Evolutionary conservation across 148 eudicot species (phyloP), one percentile per base, ranked within the genome.

Genomic region (Camellia japonica): DNA sequence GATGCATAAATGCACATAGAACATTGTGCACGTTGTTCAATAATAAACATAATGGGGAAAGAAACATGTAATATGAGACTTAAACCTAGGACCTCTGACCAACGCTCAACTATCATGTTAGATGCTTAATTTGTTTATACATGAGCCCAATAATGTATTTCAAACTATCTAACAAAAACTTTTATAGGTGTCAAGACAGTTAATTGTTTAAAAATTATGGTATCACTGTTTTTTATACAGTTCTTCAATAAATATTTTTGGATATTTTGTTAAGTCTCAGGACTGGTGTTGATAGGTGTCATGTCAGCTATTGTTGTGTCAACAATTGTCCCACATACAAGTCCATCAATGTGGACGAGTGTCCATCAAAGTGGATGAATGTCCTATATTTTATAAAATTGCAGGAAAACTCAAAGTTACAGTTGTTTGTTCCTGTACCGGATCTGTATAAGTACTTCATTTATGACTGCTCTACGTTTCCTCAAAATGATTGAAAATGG

Each of bases 261-360:
- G 1, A 58, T 1, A 19, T 5, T 74, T 74, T 55, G 6, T 13
- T 7, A 38, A 74, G 20, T 56, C 47, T 74, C 10, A 14, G 46
- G 54, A 69, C 11, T 72, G 75, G 61, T 74, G 77, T 42, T 56
- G 60, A 23, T 23, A 13, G 64, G 64, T 56, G 49, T 58, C 49
- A 38, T 74, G 20, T 58, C 49, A 42, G 19, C 60, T 23, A 30
- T 23, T 62, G 69, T 13, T 30, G 38, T 30, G 38, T 30, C 49
- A 42, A 44, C 60, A 54, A 30, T 23, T 62, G 69, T 13, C 79
- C 38, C 13, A 3, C 4, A 3, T 62, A 46, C 59, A 44, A 12
- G n/a, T 10, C 16, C 68, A 10, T 75, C 67, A 60, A 44, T 44
- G 59, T 41, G 7, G 66, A 75, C 19, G 49, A 59, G 47, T 43